Evolutionary conservation across 2,329 filamentous ascomycete species (phyloP).

Genomic region (Aspergillus niger): DNA sequence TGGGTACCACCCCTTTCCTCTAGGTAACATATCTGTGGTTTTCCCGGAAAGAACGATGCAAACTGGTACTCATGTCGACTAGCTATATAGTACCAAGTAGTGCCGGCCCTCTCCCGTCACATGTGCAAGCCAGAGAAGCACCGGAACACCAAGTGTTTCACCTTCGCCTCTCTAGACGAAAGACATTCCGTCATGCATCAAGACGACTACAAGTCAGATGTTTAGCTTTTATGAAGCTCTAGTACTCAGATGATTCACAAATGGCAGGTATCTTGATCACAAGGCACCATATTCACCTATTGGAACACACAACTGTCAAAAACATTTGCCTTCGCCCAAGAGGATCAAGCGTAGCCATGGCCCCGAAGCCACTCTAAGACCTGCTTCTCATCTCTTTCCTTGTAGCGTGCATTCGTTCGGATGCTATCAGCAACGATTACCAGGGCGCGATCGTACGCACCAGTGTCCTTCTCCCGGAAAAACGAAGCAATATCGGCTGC

Average conservation of each 20-base stretch:
- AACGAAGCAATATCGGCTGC: slow-evolving; percentile 79
- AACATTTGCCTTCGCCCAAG: background rate
- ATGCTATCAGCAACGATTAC: slow-evolving; percentile 86
- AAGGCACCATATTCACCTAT: background rate
- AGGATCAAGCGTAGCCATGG: slow-evolving; percentile 57
- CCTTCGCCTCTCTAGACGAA: too few relatives aligned
- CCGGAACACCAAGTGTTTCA: too few relatives aligned
- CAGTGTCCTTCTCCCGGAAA: slow-evolving; percentile 83
- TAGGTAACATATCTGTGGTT: background rate
- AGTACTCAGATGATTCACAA: background rate
- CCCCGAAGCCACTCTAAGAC: slow-evolving; percentile 77
- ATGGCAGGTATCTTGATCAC: background rate
- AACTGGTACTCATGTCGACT: too few relatives aligned
- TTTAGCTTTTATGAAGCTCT: background rate
- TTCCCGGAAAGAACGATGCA: too few relatives aligned
- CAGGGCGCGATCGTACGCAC: slow-evolving; percentile 81
- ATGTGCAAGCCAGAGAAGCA: too few relatives aligned
- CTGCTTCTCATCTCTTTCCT: slow-evolving; percentile 69
- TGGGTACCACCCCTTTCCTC: background rate
- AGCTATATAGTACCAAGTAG: too few relatives aligned
- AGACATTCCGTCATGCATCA: too few relatives aligned
- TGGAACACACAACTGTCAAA: background rate
- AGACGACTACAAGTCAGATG: background rate
- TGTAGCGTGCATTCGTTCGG: slow-evolving; percentile 78
- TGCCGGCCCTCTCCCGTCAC: too few relatives aligned